phyloP scores from a whole-genome alignment of 2,329 filamentous ascomycete genomes.

The Colletotrichum liaoningense region DNA sequence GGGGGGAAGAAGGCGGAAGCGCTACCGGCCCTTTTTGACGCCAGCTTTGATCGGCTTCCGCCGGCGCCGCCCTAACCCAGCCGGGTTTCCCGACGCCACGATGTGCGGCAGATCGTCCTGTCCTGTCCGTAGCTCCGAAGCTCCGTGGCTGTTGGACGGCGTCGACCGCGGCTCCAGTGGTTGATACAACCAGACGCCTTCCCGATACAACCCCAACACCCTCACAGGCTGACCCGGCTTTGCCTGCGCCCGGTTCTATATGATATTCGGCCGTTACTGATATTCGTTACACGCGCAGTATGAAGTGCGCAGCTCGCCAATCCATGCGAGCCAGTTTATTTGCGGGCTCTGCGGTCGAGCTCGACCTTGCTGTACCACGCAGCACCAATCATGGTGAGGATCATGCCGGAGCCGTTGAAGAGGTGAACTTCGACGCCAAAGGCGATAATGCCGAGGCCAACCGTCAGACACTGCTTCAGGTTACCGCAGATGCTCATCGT shows the following conservation, averaged over 20 bases:
- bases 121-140: too few relatives aligned
- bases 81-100: slow-evolving; percentile 1
- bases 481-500: slow-evolving; percentile 72
- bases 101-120: not conserved
- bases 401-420: slow-evolving; percentile 67
- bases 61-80: not conserved
- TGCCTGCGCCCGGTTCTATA: slow-evolving; percentile 24
- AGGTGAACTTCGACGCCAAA: slow-evolving; percentile 62
- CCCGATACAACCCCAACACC: not conserved
- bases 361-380: slow-evolving; percentile 70
- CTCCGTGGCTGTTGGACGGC: not conserved
- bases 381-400: slow-evolving; percentile 65
- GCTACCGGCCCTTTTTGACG: not conserved
- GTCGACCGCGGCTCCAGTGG: not conserved
- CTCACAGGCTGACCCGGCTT: slow-evolving; percentile 9
- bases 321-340: slow-evolving; percentile 15
- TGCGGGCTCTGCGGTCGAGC: slow-evolving; percentile 57
- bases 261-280: slow-evolving; percentile 32
- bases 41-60: slow-evolving; percentile 5
- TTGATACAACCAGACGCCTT: slow-evolving; percentile 15
- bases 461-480: slow-evolving; percentile 68
- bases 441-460: slow-evolving; percentile 63
- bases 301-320: slow-evolving; percentile 4
- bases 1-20: not conserved
- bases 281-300: slow-evolving; percentile 30